Base-by-base conservation (phyloP, 331 rosid species). In the Spiraea crenata region DNA sequence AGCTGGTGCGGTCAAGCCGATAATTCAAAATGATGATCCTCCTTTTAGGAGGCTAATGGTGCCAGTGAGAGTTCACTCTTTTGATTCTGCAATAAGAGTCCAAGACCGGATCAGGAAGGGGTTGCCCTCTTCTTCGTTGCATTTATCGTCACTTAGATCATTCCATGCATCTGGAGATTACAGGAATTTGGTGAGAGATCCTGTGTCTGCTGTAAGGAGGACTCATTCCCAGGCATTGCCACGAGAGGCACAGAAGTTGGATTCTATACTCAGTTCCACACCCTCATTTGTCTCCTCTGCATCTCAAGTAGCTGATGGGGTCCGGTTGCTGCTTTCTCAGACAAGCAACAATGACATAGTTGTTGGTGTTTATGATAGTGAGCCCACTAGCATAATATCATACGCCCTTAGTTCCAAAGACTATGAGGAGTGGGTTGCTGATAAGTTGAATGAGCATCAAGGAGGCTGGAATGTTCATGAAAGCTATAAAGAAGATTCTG, bases 81-180 rank as follows among this genome's bases (percentile, higher is more conserved):
- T 95, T 70, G 98, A 95, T 85, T 91, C 99, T 13, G 93, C 89
- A 5, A 45, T 84, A 74, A 85, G 93, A 81, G 49, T 80, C 67
- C 86, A 77, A 77, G 99, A 89, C 6, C 80, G 87, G 84, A 77
- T 76, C 19, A 70, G 82, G 65, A 90, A 88, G 80, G 83, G 83
- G 20, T 72, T 86, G 57, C 77, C 84, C 41, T 76, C 90, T 9
- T 85, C 84, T 31, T 66, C 87, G 7, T 70, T 79, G 75, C 83
- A 80, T 67, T 57, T 88, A 65, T 86, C 92, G 0, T 77, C 91
- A 31, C 66, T 80, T 41, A 72, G 80, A 80, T 91, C 99, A 69
- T 95, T 95, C 76, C 99, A 89, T 76, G 96, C 92, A 70, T 88
- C 86, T 55, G 98, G 96, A 69, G 96, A 92, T 48, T 95, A 86